Conservation (phyloP, 2,329 filamentous ascomycete genomes). For the Neofusicoccum laricinum region DNA sequence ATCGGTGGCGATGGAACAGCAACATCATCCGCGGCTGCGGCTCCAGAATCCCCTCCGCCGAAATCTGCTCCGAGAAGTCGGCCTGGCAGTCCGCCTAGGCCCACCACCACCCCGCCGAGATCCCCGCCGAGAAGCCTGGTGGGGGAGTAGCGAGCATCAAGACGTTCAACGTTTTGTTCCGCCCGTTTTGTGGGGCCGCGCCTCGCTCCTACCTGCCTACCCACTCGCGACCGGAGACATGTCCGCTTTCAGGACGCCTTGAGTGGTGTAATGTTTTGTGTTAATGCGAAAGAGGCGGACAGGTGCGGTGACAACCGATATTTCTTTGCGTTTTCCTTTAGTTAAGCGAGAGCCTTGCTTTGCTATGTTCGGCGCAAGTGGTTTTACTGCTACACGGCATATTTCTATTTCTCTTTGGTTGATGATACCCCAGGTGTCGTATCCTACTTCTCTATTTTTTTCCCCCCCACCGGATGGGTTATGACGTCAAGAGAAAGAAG, state of each 20-base stretch:
- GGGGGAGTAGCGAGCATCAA: neutral
- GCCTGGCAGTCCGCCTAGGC: neutral
- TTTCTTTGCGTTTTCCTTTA: neutral
- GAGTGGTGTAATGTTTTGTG: too few species aligned
- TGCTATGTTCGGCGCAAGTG: neutral
- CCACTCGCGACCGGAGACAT: too few species aligned
- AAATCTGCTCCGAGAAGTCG: neutral
- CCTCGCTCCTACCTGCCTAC: too few species aligned
- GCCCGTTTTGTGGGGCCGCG: too few species aligned
- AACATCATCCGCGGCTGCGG: too few species aligned
- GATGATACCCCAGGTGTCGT: conserved; percentile 6
- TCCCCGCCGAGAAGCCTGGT: neutral
- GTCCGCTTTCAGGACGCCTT: too few species aligned
- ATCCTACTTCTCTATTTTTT: neutral
- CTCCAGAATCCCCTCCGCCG: neutral
- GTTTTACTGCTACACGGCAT: neutral
- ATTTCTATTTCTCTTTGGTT: neutral
- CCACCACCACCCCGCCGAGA: neutral
- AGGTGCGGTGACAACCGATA: too few species aligned
- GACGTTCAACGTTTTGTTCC: neutral
- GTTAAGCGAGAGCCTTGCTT: neutral
- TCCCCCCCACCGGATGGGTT: too few species aligned
- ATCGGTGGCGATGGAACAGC: neutral
- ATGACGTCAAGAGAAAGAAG: too few species aligned
- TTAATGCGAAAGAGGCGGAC: too few species aligned